These are phyloP conservation scores for Bothriochloa decipiens DNA, from an alignment of 176 grass and related monocot genomes.

Conservation along the genomic window DNA sequence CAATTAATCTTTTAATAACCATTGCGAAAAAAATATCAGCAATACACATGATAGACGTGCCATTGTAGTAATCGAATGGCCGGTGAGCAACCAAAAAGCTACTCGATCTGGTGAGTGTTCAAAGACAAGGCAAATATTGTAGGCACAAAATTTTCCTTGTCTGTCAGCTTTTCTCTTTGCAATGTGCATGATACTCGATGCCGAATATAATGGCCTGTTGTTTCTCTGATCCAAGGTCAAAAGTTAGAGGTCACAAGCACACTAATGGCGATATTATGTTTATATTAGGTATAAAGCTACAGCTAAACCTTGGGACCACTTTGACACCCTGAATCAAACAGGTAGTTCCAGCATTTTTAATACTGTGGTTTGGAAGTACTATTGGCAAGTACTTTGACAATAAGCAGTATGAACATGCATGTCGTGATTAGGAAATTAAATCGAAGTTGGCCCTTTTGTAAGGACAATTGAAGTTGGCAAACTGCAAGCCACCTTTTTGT, in stretches of 20 bases:
- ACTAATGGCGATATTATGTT: background rate
- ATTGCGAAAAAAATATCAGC: background rate
- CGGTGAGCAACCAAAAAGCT: background rate
- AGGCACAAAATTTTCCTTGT: too few relatives aligned
- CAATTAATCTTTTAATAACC: too few relatives aligned
- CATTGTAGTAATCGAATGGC: background rate
- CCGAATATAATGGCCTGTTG: background rate
- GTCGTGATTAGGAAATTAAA: background rate
- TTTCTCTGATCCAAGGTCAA: slow-evolving; percentile 24
- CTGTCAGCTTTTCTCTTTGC: background rate
- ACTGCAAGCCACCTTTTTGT: too few relatives aligned
- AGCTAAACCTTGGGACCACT: background rate
- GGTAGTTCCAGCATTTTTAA: background rate
- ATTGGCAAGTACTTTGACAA: background rate
- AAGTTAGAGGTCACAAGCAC: slow-evolving; percentile 16
- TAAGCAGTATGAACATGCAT: background rate
- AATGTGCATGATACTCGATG: background rate
- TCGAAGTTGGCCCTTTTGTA: background rate
- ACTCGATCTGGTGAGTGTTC: background rate
- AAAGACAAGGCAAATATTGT: too few relatives aligned
- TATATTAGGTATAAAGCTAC: slow-evolving; percentile 1
- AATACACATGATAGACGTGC: background rate
- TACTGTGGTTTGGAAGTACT: background rate
- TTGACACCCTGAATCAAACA: background rate
- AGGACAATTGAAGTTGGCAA: background rate